These are phyloP conservation scores for Triticum dicoccoides DNA, from an alignment of 176 grass and related monocot genomes.

Conservation along the genomic window DNA sequence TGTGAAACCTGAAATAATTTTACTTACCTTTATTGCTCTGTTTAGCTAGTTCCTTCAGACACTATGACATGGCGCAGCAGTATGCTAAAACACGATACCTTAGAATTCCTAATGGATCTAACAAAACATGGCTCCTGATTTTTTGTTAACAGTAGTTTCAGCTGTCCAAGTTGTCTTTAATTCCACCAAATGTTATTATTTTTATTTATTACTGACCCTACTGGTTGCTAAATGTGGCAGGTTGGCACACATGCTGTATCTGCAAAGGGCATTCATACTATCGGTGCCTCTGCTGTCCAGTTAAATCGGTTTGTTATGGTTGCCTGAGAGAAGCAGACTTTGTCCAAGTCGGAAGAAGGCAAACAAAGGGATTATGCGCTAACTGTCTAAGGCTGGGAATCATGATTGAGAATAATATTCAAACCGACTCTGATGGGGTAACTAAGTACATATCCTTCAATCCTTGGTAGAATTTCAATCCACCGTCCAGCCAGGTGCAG, in stretches of 20 bases:
- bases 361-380: slow-evolving; percentile 78
- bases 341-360: slow-evolving; percentile 45
- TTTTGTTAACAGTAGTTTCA: slow-evolving; percentile 5
- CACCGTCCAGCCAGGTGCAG: not conserved
- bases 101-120: not conserved
- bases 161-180: not conserved
- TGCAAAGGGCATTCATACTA: slow-evolving; percentile 54
- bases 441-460: slow-evolving; percentile 9
- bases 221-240: slow-evolving; percentile 43
- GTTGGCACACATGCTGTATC: slow-evolving; percentile 80
- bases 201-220: not conserved
- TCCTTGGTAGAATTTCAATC: not conserved
- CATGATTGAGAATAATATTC: slow-evolving; percentile 57
- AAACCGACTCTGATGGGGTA: slow-evolving; percentile 74
- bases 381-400: slow-evolving; percentile 66
- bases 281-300: slow-evolving; percentile 74
- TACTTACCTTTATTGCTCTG: not conserved
- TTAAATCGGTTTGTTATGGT: slow-evolving; percentile 41
- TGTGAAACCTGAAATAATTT: not conserved
- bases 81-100: not conserved
- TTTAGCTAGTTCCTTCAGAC: not conserved
- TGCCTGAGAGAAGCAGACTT: slow-evolving; percentile 65
- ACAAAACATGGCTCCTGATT: not conserved
- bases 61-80: not conserved
- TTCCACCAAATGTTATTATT: not conserved